These are phyloP conservation scores for Gypsophila paniculata DNA, from an alignment of 179 eudicot genomes.

Conservation along the genomic window DNA sequence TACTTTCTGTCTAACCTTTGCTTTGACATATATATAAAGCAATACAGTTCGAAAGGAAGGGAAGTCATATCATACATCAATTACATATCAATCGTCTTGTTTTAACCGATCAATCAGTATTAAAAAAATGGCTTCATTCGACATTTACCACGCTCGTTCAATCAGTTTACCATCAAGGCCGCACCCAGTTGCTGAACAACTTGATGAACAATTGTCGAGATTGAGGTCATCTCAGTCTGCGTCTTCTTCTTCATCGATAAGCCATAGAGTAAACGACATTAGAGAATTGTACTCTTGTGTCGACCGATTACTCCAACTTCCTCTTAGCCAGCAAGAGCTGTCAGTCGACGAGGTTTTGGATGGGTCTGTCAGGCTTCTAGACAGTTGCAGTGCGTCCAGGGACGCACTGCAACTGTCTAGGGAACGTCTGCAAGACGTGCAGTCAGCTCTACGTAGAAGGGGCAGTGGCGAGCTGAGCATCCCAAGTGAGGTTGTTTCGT, in stretches of 20 bases:
- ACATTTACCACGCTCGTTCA: conserved; percentile 26
- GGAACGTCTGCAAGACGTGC: conserved; percentile 24
- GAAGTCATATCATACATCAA: neutral
- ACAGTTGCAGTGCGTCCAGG: conserved; percentile 27
- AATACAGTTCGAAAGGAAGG: neutral
- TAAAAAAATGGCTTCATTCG: conserved; percentile 19
- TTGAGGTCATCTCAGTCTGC: conserved; percentile 31
- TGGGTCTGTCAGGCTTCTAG: conserved; percentile 35
- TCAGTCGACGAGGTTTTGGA: conserved; percentile 21
- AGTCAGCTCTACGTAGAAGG: conserved; percentile 29
- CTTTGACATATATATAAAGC: neutral
- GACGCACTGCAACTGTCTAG: conserved; percentile 28
- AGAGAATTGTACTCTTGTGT: conserved; percentile 28
- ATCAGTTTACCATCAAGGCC: conserved; percentile 36
- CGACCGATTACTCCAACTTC: conserved; percentile 26
- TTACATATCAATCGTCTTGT: neutral
- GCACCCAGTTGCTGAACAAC: conserved; percentile 28
- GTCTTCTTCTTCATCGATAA: conserved; percentile 22
- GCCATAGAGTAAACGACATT: conserved; percentile 15
- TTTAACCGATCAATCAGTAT: no score
- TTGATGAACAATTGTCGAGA: conserved; percentile 31
- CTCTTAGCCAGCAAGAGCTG: conserved; percentile 25
- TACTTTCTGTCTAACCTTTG: neutral
- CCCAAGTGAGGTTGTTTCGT: conserved; percentile 20
- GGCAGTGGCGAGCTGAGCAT: conserved; percentile 26